These are phyloP conservation scores for Fragosphaeria purpurea DNA, from an alignment of 2,329 filamentous ascomycete species.

Conservation along the genomic window DNA sequence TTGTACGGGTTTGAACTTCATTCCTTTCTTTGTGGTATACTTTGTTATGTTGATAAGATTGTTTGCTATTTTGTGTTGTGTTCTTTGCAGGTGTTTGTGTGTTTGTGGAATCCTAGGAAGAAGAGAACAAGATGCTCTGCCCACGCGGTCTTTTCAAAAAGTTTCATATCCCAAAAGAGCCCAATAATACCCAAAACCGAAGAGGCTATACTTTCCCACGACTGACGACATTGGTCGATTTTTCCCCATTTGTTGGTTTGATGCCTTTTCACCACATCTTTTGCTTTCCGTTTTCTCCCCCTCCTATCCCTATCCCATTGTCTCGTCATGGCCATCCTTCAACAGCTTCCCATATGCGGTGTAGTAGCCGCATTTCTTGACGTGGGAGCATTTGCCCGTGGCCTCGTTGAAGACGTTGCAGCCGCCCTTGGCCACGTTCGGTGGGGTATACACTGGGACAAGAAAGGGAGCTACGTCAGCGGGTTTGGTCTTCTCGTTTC, in stretches of 20 bases:
- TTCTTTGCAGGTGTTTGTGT: background rate
- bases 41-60: background rate
- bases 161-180: no score
- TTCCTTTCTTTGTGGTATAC: constrained; percentile 6
- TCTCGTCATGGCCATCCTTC: constrained; percentile 4
- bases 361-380: constrained; percentile 62
- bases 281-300: background rate
- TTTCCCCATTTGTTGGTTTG: no score
- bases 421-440: constrained; percentile 74
- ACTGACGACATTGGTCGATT: no score
- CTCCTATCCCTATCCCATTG: background rate
- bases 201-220: no score
- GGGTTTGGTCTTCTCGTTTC: no score
- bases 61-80: background rate
- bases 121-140: no score
- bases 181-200: no score
- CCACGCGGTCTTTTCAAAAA: no score
- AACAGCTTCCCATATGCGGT: constrained; percentile 49
- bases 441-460: constrained; percentile 64
- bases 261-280: background rate
- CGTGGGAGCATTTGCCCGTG: constrained; percentile 64
- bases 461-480: no score
- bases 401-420: constrained; percentile 72
- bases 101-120: background rate
- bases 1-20: constrained; percentile 5